These are phyloP conservation scores for Monosporascus sp. DNA, from an alignment of 2,329 filamentous ascomycete genomes.

Conservation along the genomic window DNA sequence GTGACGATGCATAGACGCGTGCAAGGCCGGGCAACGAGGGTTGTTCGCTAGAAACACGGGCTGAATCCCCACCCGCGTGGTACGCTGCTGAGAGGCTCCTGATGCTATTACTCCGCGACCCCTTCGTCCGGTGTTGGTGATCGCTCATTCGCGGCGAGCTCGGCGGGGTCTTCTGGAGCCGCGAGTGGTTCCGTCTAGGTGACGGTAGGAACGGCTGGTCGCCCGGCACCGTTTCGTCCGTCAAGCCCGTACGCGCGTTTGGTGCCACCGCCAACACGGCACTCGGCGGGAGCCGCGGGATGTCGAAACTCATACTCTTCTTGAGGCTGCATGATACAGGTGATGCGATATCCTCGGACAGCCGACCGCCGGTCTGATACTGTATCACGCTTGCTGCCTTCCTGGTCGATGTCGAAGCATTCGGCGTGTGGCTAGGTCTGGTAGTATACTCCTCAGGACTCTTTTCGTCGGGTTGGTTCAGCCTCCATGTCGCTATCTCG, in stretches of 20 bases:
- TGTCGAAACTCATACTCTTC: slow-evolving; percentile 37
- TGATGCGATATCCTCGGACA: slow-evolving; percentile 28
- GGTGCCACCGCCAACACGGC: slow-evolving; percentile 54
- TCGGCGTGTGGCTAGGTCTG: slow-evolving; percentile 25
- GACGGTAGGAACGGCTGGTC: slow-evolving; percentile 53
- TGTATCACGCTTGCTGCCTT: slow-evolving; percentile 51
- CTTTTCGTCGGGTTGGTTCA: slow-evolving; percentile 28
- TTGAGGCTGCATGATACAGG: slow-evolving; percentile 28
- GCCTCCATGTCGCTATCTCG: slow-evolving; percentile 61
- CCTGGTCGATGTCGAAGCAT: slow-evolving; percentile 31
- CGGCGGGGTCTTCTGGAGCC: slow-evolving; percentile 45
- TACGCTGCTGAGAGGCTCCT: slow-evolving; percentile 36
- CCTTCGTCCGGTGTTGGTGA: slow-evolving; percentile 31
- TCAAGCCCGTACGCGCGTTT: slow-evolving; percentile 57
- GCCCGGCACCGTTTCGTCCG: slow-evolving; percentile 55
- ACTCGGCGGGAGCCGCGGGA: slow-evolving; percentile 36
- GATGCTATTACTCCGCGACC: slow-evolving; percentile 41
- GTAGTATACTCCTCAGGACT: slow-evolving; percentile 17
- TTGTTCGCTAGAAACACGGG: slow-evolving; percentile 30
- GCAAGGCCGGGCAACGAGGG: slow-evolving; percentile 23
- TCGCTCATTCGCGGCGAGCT: slow-evolving; percentile 25
- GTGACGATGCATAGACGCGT: slow-evolving; percentile 38
- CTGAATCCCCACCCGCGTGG: slow-evolving; percentile 31
- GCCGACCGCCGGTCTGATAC: slow-evolving; percentile 35
- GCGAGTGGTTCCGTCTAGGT: slow-evolving; percentile 47